Base-by-base conservation (phyloP, 768 basidiomycete species). In the Coprinopsis sp. region DNA sequence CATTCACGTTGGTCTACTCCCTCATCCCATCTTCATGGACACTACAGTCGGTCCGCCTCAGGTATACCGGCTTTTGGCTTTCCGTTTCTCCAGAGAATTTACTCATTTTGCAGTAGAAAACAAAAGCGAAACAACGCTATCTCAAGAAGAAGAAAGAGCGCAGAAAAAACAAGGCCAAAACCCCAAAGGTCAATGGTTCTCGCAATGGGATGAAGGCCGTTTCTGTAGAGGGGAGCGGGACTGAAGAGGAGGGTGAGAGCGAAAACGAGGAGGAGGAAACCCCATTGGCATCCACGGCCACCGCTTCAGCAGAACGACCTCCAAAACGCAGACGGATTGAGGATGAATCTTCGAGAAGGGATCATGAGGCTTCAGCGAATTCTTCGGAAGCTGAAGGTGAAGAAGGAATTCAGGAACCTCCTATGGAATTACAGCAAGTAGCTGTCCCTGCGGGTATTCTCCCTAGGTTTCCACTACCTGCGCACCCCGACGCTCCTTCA, bases 391-490 rank as follows among this genome's bases (percentile, higher is more conserved):
- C 25, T 45, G 44, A 44, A n/a, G n/a, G n/a, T 23, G 39, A 33
- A 14, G 49, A 46, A 13, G 47, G 31, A 25, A 38, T 38, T 40
- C 18, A 51, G 45, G 13, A 42, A 50, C 40, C 29, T 37, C 22
- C 31, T 4, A 10, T 28, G 16, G 33, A 21, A 38, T 33, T 7
- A 22, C 19, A 19, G 42, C 19, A 42, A 22, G 47, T 10, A 8
- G 21, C 8, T 41, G 46, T 21, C 53, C 58, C 51, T 7, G 24
- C 59, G 12, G 60, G 70, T 2, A 51, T 72, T 8, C 74, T 91
- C 1, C 83, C 84, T 1, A 73, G 74, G 0, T 91, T 92, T 59
- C 86, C 90, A 6, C 62, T 78, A 7, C 86, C 87, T 4, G 67
- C 69, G 5, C 68, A 76, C 16, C 89, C 88, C 0, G 66, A 79